Evolutionary conservation across 768 basidiomycete species (phyloP), one percentile per base, ranked within the genome.

Genomic region (Pisolithus tinctorius): DNA sequence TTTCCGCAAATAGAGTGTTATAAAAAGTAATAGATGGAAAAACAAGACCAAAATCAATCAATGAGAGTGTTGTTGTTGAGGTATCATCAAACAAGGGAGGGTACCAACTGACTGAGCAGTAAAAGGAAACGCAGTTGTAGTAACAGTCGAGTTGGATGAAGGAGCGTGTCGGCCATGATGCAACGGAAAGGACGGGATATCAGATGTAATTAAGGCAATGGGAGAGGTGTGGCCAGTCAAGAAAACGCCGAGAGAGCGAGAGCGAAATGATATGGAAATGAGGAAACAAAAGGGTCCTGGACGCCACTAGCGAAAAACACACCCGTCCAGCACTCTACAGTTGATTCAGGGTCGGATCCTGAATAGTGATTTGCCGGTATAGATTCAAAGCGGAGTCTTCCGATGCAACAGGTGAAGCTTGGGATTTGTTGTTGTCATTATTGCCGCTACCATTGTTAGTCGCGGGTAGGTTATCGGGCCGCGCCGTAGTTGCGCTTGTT

Each of bases 311-410:
- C 27, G 48, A 55, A 48, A 48, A 48, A 25, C 49, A 41, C 17
- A 46, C 55, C 49, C 16, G 26, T 47, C 47, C 40, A 34, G 42
- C 50, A 56, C 36, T 53, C 65, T 52, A 37, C 38, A 49, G 64
- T 51, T 69, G 68, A 58, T 77, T 78, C 65, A 90, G 71, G 55
- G 83, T 80, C 39, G 82, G 83, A 62, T 90, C 85, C 56, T 87
- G 80, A 47, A 81, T 83, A 61, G 90, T 75, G 67, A 91, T 80
- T 67, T 88, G 85, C 55, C 86, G 83, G 72, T 90, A 88, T 63
- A 92, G 68, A 57, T 84, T 88, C 56, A 92, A 86, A 56, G 86
- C 87, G 47, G 89, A 92, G 65, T 91, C 89, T 54, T 68, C 67
- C 46, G 67, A 79, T 16, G 84, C 87, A 44, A 84, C 85, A 52